Evolutionary conservation across 345 rosid genomes (phyloP).

Genomic region (Bretschneidera sinensis): DNA sequence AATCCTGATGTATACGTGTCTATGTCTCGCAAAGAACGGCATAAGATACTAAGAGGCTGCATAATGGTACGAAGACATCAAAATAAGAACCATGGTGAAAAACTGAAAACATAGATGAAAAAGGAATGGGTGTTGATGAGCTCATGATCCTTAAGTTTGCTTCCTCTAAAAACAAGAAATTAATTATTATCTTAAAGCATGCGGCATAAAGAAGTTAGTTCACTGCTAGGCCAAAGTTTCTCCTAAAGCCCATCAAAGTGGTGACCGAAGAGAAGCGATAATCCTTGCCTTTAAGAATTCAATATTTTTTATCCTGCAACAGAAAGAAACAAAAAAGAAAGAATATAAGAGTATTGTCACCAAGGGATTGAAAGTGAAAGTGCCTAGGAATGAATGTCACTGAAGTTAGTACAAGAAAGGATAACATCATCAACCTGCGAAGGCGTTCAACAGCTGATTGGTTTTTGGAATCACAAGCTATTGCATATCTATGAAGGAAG

Average conservation of each 20-base stretch:
- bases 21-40: slow-evolving; percentile 74
- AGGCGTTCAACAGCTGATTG: slow-evolving; percentile 83
- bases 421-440: slow-evolving; percentile 49
- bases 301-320: slow-evolving; percentile 75
- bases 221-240: background rate
- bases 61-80: slow-evolving; percentile 13
- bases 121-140: background rate
- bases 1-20: slow-evolving; percentile 78
- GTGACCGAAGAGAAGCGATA: slow-evolving; percentile 7
- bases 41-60: slow-evolving; percentile 96
- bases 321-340: slow-evolving; percentile 10
- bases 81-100: slow-evolving; percentile 1
- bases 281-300: slow-evolving; percentile 66
- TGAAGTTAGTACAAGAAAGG: no score
- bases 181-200: background rate
- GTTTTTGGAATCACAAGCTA: slow-evolving; percentile 67
- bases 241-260: background rate
- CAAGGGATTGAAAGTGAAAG: slow-evolving; percentile 4
- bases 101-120: no score
- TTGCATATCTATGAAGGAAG: slow-evolving; percentile 51
- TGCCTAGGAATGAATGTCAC: slow-evolving; percentile 1
- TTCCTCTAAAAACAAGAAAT: background rate
- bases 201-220: background rate
- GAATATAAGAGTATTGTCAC: slow-evolving; percentile 9
- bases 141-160: background rate